Conservation (phyloP, 2,329 filamentous ascomycete genomes). For the Fusarium staphyleae region DNA sequence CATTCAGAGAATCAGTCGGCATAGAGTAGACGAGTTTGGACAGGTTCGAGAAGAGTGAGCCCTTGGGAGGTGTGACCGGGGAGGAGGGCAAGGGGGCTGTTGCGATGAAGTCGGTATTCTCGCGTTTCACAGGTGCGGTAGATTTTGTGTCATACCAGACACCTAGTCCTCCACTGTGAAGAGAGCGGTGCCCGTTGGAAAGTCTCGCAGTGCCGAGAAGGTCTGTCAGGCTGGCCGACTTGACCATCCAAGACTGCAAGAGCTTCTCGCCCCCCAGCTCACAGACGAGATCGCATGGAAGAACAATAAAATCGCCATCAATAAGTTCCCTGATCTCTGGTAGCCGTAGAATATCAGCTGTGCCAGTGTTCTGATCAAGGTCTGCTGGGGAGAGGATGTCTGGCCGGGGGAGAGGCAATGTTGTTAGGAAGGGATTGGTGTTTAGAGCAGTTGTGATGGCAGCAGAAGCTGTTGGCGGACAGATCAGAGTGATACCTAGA, state of each 20-base stretch:
- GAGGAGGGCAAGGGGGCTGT: slow-evolving; percentile 71
- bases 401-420: slow-evolving; percentile 74
- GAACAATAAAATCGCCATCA: slow-evolving; percentile 84
- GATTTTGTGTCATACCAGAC: slow-evolving; percentile 90
- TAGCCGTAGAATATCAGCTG: slow-evolving; percentile 84
- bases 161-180: slow-evolving; percentile 77
- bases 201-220: slow-evolving; percentile 58
- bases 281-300: slow-evolving; percentile 93
- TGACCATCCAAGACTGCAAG: slow-evolving; percentile 91
- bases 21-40: slow-evolving; percentile 86
- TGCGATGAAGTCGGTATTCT: slow-evolving; percentile 92
- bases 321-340: slow-evolving; percentile 82
- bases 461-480: slow-evolving; percentile 68
- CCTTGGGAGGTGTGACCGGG: slow-evolving; percentile 54
- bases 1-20: slow-evolving; percentile 88
- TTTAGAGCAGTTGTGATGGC: slow-evolving; percentile 75
- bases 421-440: slow-evolving; percentile 79
- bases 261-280: slow-evolving; percentile 84
- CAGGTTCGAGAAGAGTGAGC: slow-evolving; percentile 71
- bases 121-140: slow-evolving; percentile 79
- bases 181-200: slow-evolving; percentile 48
- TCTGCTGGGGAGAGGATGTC: slow-evolving; percentile 78
- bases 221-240: slow-evolving; percentile 73
- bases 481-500: slow-evolving; percentile 69
- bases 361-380: slow-evolving; percentile 84